Conservation (phyloP, 164 flowering plant species). For the Nymphaea thermarum region DNA sequence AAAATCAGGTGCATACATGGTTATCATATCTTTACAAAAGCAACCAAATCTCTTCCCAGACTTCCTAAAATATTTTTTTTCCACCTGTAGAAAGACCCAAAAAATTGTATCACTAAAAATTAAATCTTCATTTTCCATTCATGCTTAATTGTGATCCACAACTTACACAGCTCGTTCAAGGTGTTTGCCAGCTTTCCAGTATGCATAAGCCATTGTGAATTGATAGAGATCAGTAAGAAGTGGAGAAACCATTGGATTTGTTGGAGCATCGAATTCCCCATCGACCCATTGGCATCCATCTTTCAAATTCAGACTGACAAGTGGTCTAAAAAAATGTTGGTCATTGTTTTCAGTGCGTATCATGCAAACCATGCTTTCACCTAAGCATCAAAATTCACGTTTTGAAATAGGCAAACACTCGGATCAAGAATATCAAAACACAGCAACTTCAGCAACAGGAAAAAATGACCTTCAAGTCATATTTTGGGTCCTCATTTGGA, state of each 20-base stretch:
- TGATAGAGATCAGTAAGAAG: constrained; percentile 89
- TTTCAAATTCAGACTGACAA: not conserved
- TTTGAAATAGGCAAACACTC: too few relatives aligned
- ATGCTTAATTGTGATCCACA: not conserved
- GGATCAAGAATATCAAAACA: not conserved
- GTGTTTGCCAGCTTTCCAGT: constrained; percentile 96
- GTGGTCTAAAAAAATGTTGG: not conserved
- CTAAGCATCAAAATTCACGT: too few relatives aligned
- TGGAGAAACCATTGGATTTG: constrained; percentile 97
- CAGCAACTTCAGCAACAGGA: not conserved
- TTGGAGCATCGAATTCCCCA: constrained; percentile 33
- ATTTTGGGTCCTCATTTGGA: too few relatives aligned
- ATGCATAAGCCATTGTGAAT: constrained; percentile 97
- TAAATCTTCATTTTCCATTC: too few relatives aligned
- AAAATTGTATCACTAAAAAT: not conserved
- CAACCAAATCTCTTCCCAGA: too few relatives aligned
- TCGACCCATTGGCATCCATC: not conserved
- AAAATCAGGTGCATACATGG: too few relatives aligned
- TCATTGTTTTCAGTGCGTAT: not conserved
- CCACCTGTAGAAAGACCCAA: too few relatives aligned
- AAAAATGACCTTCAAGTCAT: not conserved
- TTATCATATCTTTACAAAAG: too few relatives aligned
- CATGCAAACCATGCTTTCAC: not conserved
- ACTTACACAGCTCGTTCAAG: constrained; percentile 68
- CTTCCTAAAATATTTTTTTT: too few relatives aligned